These are phyloP conservation scores for Suillus plorans DNA, from an alignment of 768 basidiomycete species.

Conservation along the genomic window DNA sequence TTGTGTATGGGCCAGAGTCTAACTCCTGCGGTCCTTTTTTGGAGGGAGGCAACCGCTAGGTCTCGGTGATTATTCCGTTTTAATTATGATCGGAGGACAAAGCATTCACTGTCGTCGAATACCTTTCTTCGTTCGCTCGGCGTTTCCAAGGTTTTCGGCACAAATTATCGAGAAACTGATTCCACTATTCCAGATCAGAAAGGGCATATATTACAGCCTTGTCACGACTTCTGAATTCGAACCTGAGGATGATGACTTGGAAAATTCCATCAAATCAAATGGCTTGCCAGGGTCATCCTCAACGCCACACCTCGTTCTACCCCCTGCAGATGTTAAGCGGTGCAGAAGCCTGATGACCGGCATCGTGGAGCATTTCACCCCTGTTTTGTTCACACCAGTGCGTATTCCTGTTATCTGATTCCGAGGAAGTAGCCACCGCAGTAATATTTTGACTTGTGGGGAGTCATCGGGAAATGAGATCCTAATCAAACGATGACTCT, in stretches of 20 bases:
- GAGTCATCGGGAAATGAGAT: neutral
- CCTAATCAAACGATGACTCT: no score
- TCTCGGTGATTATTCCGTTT: neutral
- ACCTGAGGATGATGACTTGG: conserved; percentile 28
- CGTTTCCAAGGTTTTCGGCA: neutral
- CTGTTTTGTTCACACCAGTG: conserved; percentile 66
- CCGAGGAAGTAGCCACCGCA: neutral
- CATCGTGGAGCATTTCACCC: conserved; percentile 68
- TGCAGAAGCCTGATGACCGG: conserved; percentile 51
- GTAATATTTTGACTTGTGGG: neutral
- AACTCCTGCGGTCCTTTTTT: neutral
- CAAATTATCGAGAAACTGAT: conserved; percentile 4
- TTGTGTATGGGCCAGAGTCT: neutral
- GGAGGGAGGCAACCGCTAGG: no score
- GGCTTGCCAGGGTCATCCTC: conserved; percentile 8
- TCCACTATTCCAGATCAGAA: conserved; percentile 47
- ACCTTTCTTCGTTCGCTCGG: neutral
- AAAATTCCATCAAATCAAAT: neutral
- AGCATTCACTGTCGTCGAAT: neutral
- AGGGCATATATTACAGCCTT: conserved; percentile 63
- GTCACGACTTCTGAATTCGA: conserved; percentile 61
- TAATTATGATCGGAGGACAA: no score
- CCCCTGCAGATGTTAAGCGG: conserved; percentile 34
- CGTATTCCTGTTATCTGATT: conserved; percentile 12
- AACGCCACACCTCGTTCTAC: conserved; percentile 26